Evolutionary conservation across 1,284 basidiomycete species (phyloP), one percentile per base, ranked within the genome.

Genomic region (Sporisorium scitamineum): DNA sequence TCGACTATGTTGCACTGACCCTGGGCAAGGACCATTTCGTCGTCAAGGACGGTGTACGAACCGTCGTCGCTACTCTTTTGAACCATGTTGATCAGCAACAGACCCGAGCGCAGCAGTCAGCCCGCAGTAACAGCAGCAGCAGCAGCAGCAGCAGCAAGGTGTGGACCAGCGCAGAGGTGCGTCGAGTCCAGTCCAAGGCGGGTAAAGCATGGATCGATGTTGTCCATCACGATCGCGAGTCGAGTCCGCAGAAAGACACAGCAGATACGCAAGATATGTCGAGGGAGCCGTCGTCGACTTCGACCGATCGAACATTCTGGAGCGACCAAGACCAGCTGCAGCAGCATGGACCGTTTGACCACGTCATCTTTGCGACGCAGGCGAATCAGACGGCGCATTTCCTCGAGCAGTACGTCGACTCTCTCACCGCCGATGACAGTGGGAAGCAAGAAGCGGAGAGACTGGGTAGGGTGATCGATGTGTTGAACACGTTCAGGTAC

Each of bases 321-420:
- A 22, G 41, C 6, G 58, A 56, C 9, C 50, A 34, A 10, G 50
- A 56, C 13, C 20, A 45, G 31, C 31, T 26, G 32, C 31, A 57
- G 14, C 41, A 70, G 26, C 67, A 78, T 20, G 76, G 80, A 14
- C 64, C 63, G 3, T 84, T 77, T 52, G 65, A 81, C 54, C 80
- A 84, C 52, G 48, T 84, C 41, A 77, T 84, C 22, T 78, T 84
- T 50, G 82, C 81, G 6, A 84, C 83, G 26, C 83, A 84, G 53
- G 83, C 83, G 8, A 80, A 83, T 44, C 80, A 81, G 54, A 70
- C 73, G 1, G 74, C 74, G 3, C 54, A 50, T 14, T 73, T 80
- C 22, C 44, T 82, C n/a, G 51, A 56, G 18, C 39, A 34, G 22
- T 80, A 78, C 50, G n/a, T 34, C 4, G 54, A 45, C 18, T 41